Conservation (phyloP, 352 stramenopile genomes). For the Phytophthora sp. region DNA sequence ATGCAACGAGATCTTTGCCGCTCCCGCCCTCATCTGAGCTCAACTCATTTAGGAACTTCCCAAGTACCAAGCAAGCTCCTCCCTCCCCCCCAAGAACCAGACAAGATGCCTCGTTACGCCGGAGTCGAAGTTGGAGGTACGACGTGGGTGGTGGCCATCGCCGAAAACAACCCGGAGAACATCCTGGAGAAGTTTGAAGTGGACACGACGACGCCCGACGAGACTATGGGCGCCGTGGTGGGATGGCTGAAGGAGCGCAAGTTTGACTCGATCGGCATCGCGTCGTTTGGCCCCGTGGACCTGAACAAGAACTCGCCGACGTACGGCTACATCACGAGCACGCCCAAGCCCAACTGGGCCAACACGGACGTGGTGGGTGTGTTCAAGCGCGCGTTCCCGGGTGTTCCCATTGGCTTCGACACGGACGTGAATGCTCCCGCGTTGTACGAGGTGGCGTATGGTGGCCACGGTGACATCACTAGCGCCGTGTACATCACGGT, state of each 20-base stretch:
- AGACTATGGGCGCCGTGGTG: constrained; percentile 84
- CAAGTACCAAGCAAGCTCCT: constrained; percentile 16
- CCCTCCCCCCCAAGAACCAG: neutral
- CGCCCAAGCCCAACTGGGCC: constrained; percentile 94
- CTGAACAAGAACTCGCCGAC: constrained; percentile 77
- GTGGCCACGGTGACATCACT: constrained; percentile 75
- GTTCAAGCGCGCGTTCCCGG: constrained; percentile 78
- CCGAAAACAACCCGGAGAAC: constrained; percentile 86
- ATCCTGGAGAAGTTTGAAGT: constrained; percentile 87
- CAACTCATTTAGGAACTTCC: constrained; percentile 22
- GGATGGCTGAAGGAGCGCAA: constrained; percentile 84
- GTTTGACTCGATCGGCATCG: constrained; percentile 91
- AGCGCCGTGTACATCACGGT: constrained; percentile 96
- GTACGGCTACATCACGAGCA: constrained; percentile 96
- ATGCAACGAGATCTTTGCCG: neutral
- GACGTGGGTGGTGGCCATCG: constrained; percentile 94
- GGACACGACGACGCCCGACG: constrained; percentile 83
- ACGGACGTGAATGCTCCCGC: constrained; percentile 98
- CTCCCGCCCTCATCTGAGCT: too few relatives aligned
- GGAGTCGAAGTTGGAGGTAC: constrained; percentile 95
- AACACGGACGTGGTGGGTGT: constrained; percentile 80
- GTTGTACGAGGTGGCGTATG: constrained; percentile 92
- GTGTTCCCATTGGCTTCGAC: constrained; percentile 91
- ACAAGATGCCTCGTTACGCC: constrained; percentile 43
- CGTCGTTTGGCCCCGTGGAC: constrained; percentile 94